These are phyloP conservation scores for Conticribra guillardii DNA, from an alignment of 108 stramenopile species.

Conservation along the genomic window DNA sequence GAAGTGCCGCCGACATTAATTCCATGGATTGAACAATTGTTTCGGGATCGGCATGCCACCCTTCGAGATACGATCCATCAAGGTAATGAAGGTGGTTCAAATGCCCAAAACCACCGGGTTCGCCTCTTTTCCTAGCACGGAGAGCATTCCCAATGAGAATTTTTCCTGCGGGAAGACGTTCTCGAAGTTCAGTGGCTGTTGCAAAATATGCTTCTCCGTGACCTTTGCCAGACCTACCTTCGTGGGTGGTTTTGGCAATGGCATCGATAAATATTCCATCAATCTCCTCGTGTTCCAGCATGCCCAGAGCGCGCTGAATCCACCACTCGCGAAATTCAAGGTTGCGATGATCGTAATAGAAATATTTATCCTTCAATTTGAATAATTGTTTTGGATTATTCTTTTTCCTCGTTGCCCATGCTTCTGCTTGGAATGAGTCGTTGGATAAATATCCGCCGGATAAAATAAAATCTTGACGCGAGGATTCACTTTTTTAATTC, in stretches of 20 bases:
- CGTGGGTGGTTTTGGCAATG: conserved; percentile 14
- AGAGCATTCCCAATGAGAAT: conserved; percentile 44
- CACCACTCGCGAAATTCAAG: conserved; percentile 46
- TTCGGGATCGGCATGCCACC: conserved; percentile 20
- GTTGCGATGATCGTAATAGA: conserved; percentile 40
- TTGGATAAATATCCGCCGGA: conserved; percentile 36
- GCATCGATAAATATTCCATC: conserved; percentile 52
- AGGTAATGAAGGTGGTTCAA: conserved; percentile 36
- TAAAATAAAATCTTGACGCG: conserved; percentile 48
- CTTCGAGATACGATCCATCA: conserved; percentile 46
- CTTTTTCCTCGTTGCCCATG: conserved; percentile 25
- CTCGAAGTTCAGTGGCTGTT: conserved; percentile 35
- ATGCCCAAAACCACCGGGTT: conserved; percentile 19
- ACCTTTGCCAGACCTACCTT: neutral
- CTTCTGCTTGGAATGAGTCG: conserved; percentile 13
- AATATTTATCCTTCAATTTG: conserved; percentile 23
- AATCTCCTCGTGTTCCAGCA: conserved; percentile 32
- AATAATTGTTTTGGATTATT: conserved; percentile 3
- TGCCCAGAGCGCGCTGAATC: conserved; percentile 41
- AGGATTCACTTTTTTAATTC: conserved; percentile 36
- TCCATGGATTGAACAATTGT: conserved; percentile 20
- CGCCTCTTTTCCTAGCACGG: conserved; percentile 4
- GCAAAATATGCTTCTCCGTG: conserved; percentile 28
- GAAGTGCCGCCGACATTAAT: conserved; percentile 28
- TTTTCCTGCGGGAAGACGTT: conserved; percentile 32